Evolutionary conservation across 805 yeast species (phyloP), one percentile per base, ranked within the genome.

Genomic region (Saturnispora besseyi): DNA sequence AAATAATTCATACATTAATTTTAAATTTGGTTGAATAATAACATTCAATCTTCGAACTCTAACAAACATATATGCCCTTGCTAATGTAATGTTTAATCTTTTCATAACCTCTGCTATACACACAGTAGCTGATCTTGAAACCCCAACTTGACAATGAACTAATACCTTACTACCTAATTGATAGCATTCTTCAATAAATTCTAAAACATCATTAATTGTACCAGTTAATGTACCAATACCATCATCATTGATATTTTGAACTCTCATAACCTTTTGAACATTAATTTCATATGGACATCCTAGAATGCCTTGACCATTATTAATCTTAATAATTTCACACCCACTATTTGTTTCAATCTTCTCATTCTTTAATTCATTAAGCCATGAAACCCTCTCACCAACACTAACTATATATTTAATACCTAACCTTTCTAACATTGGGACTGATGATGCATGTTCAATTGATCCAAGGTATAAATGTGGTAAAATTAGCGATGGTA

Each of bases 91-190:
- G 13, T 77, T 67, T 48, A 85, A 66, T 38, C 96, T 68, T 56
- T 79, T 77, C 96, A 91, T 90, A 36, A 87, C 91, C 62, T 89
- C 97, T 1, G 96, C 96, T 56, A 91, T 91, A 57, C 95, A 91
- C 10, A 91, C 95, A 0, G 97, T 87, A 0, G 97, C 98, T 3
- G 96, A 87, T 49, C 98, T 71, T 0, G 96, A 87, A 3, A 91
- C 98, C 0, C 98, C 98, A 44, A 88, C 97, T 61, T 95, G 85
- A 59, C 98, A 91, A 64, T 91, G 98, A 10, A 91, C 90, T 53
- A 91, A 70, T 2, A 82, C 79, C 43, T 76, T 77, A 22, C 78
- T 78, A 34, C 66, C 67, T 1, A 57, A 55, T 21, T 63, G 55
- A 54, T 70, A 68, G 18, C 78, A 77, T 28, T 72, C 74, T 48